A percentile compares a stretch with the other conserved stretches of the same genome.
Conservation (phyloP, 106 monocot species). For the Dendrobium chrysotoxum region DNA sequence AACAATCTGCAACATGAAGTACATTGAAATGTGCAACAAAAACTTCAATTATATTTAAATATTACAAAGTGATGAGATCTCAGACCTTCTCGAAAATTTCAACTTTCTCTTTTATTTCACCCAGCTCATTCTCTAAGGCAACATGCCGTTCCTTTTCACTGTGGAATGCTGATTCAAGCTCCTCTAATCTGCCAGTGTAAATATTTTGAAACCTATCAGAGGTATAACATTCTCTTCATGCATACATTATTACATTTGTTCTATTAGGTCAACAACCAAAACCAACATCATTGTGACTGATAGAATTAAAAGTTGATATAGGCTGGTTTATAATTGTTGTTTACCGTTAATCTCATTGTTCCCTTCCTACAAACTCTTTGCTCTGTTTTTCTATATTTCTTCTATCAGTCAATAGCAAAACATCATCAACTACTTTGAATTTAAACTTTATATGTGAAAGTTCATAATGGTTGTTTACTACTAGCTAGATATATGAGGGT, state of each 20-base stretch:
- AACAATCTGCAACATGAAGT: not conserved
- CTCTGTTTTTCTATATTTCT: too few species aligned
- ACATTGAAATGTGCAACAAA: not conserved
- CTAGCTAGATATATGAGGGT: not conserved
- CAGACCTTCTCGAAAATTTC: slow-evolving; percentile 66
- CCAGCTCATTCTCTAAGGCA: slow-evolving; percentile 40
- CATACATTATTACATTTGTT: not conserved
- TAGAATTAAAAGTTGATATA: not conserved
- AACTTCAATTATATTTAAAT: not conserved
- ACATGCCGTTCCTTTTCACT: slow-evolving; percentile 50
- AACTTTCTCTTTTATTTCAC: slow-evolving; percentile 44
- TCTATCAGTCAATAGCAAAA: too few species aligned
- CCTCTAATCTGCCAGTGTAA: slow-evolving; percentile 45
- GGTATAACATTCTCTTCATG: not conserved
- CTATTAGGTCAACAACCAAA: not conserved
- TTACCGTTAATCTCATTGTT: too few species aligned
- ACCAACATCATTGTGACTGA: not conserved
- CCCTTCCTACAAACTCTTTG: too few species aligned
- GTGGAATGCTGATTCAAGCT: slow-evolving; percentile 47
- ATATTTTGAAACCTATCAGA: not conserved
- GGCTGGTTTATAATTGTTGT: too few species aligned
- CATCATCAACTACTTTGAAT: not conserved
- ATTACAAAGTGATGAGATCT: slow-evolving; percentile 1
- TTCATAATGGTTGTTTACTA: not conserved
- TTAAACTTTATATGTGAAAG: not conserved